These are phyloP conservation scores for Moniliella sp. DNA, from an alignment of 1,284 basidiomycete genomes.

Conservation along the genomic window DNA sequence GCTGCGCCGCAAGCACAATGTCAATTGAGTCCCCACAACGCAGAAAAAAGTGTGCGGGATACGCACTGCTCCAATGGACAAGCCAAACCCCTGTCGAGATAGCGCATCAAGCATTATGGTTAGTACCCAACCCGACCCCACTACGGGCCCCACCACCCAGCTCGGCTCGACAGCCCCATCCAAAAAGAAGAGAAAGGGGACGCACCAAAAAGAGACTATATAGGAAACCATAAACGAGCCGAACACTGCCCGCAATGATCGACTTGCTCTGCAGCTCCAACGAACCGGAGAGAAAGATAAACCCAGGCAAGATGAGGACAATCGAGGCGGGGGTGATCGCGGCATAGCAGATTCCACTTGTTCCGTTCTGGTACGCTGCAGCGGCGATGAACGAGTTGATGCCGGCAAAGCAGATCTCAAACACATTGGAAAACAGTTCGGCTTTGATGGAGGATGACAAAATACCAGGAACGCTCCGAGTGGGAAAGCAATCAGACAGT, in stretches of 20 bases:
- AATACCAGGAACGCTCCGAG: constrained; percentile 51
- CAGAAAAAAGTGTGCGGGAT: too few relatives aligned
- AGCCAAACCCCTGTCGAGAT: too few relatives aligned
- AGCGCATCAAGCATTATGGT: too few relatives aligned
- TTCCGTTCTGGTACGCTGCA: constrained; percentile 16
- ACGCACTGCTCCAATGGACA: too few relatives aligned
- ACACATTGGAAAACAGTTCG: constrained; percentile 63
- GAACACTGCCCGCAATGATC: constrained; percentile 42
- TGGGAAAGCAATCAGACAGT: constrained; percentile 50
- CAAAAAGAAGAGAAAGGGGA: too few relatives aligned
- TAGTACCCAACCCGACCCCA: too few relatives aligned
- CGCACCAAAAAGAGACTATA: too few relatives aligned
- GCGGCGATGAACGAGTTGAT: constrained; percentile 53
- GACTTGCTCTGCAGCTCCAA: constrained; percentile 46
- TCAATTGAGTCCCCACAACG: constrained; percentile 15
- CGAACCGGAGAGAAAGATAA: constrained; percentile 44
- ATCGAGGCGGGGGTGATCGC: constrained; percentile 61
- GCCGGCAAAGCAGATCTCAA: constrained; percentile 68
- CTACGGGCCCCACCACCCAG: too few relatives aligned
- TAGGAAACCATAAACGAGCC: constrained; percentile 55
- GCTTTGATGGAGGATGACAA: constrained; percentile 29
- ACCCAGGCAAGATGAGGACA: constrained; percentile 57
- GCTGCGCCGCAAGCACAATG: constrained; percentile 19
- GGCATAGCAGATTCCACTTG: constrained; percentile 57
- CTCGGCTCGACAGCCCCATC: too few relatives aligned